Conservation (phyloP, 768 basidiomycete genomes). For the Pleurotus cornucopiae region DNA sequence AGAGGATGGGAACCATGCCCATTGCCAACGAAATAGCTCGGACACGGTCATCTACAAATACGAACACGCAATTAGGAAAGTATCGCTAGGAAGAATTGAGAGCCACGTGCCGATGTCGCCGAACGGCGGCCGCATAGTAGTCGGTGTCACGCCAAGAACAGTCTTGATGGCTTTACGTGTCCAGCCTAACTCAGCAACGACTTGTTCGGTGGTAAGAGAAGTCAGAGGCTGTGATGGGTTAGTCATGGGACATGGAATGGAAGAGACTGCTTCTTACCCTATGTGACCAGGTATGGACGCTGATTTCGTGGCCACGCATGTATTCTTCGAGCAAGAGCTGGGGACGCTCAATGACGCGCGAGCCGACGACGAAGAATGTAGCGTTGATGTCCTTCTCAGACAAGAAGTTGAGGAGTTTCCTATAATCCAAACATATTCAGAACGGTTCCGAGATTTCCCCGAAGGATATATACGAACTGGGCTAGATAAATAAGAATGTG, state of each 20-base stretch:
- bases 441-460: constrained; percentile 1
- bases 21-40: constrained; percentile 87
- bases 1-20: constrained; percentile 89
- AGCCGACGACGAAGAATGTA: constrained; percentile 86
- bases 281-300: constrained; percentile 92
- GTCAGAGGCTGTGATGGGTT: constrained; percentile 49
- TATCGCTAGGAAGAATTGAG: neutral
- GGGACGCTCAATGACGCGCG: constrained; percentile 75
- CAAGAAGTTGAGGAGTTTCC: constrained; percentile 73
- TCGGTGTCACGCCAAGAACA: constrained; percentile 73
- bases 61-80: constrained; percentile 6
- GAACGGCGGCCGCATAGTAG: constrained; percentile 75
- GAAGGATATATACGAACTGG: constrained; percentile 35
- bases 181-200: constrained; percentile 94
- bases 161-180: constrained; percentile 80
- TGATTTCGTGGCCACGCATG: constrained; percentile 76
- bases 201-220: constrained; percentile 69
- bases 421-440: constrained; percentile 16
- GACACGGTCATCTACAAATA: constrained; percentile 77
- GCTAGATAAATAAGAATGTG: constrained; percentile 28
- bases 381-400: constrained; percentile 56
- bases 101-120: constrained; percentile 63
- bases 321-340: constrained; percentile 74
- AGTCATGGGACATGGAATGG: neutral
- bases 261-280: constrained; percentile 32